Conservation (phyloP, 768 basidiomycete species). For the Lactarius indigo region DNA sequence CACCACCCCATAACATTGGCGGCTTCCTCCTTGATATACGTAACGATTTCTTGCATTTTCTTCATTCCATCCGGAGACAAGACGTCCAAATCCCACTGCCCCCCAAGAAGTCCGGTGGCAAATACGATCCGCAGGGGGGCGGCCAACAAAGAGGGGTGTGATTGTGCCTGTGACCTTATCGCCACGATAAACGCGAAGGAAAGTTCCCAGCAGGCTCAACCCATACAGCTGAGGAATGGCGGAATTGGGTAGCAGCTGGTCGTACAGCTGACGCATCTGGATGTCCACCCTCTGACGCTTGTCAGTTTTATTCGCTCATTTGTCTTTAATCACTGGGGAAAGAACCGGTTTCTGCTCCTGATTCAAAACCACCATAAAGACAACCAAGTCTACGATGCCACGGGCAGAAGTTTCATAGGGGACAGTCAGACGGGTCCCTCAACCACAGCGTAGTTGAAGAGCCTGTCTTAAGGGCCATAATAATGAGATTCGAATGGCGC, state of each 20-base stretch:
- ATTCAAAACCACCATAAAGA: too few species aligned
- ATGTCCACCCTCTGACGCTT: too few species aligned
- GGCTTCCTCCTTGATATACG: not conserved
- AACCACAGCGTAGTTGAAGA: not conserved
- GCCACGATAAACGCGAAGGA: conserved; percentile 1
- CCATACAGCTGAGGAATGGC: conserved; percentile 8
- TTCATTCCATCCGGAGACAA: conserved; percentile 3
- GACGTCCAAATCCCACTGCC: conserved; percentile 4
- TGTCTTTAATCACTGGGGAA: too few species aligned
- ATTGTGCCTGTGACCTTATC: not conserved
- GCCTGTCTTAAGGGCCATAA: conserved; percentile 4
- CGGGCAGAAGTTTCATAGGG: not conserved
- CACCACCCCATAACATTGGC: too few species aligned
- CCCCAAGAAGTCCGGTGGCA: not conserved
- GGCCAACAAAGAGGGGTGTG: not conserved
- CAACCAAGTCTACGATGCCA: not conserved
- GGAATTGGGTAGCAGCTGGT: not conserved
- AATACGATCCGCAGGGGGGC: not conserved
- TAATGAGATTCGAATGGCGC: not conserved
- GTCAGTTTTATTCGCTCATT: too few species aligned
- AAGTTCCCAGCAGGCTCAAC: conserved; percentile 5
- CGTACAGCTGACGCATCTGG: too few species aligned
- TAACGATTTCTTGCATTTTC: conserved; percentile 7
- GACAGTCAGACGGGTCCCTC: not conserved
- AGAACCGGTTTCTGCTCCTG: too few species aligned